Conservation (phyloP, 768 basidiomycete species). For the Nidularia pulvinata region DNA sequence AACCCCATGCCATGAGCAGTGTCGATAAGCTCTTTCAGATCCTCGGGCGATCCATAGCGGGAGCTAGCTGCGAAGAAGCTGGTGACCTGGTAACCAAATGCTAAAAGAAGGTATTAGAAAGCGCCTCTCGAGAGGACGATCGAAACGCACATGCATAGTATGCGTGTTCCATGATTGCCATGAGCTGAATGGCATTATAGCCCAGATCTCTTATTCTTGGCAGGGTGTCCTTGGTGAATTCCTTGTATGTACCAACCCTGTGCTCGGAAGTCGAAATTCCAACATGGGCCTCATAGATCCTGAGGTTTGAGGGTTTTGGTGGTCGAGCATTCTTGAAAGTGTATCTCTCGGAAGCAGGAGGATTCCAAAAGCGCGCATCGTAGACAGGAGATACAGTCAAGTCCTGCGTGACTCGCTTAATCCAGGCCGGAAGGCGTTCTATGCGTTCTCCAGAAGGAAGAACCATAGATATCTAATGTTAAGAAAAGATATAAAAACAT, state of each 20-base stretch:
- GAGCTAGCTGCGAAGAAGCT: conserved; percentile 97
- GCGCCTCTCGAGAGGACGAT: not conserved
- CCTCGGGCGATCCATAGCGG: conserved; percentile 95
- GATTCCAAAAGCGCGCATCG: conserved; percentile 99
- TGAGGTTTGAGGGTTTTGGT: conserved; percentile 59
- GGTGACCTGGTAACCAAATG: conserved; percentile 98
- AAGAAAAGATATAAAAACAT: not conserved
- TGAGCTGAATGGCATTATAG: conserved; percentile 97
- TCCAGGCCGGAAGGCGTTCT: conserved; percentile 95
- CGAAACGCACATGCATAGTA: conserved; percentile 87
- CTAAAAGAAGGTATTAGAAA: conserved; percentile 30
- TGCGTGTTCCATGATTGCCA: conserved; percentile 98
- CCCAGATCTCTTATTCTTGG: conserved; percentile 90
- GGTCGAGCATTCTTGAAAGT: conserved; percentile 81
- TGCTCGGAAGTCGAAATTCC: conserved; percentile 92
- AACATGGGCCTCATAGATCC: conserved; percentile 98
- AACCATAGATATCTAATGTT: conserved; percentile 84
- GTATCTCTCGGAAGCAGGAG: conserved; percentile 70
- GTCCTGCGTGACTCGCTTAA: conserved; percentile 94
- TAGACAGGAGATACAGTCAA: conserved; percentile 86
- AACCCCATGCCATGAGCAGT: conserved; percentile 93
- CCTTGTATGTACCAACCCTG: conserved; percentile 93
- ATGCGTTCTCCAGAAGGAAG: conserved; percentile 76
- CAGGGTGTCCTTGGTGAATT: conserved; percentile 85
- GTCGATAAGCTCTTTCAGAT: conserved; percentile 94